phyloP scores from a whole-genome alignment of 2,329 filamentous ascomycete species.

The Cadophora gregata region DNA sequence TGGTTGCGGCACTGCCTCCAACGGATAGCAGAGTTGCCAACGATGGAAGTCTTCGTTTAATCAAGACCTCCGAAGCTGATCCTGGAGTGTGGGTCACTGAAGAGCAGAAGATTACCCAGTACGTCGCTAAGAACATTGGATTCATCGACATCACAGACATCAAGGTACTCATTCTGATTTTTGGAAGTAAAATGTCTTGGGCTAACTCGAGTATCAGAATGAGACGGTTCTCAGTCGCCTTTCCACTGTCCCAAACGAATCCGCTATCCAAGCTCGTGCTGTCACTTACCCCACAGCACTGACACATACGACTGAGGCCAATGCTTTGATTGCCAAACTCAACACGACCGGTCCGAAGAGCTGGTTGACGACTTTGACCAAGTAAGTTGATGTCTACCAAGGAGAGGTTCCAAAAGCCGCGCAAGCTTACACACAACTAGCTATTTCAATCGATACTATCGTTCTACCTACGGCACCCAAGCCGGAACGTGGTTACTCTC shows the following conservation, averaged over 20 bases:
- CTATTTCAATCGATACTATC: constrained; percentile 25
- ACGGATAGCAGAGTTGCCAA: constrained; percentile 6
- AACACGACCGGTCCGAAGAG: constrained; percentile 20
- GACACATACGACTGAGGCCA: constrained; percentile 24
- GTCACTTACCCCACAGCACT: constrained; percentile 26
- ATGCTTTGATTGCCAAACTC: constrained; percentile 21
- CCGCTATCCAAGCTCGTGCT: constrained; percentile 17
- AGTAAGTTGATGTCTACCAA: constrained; percentile 11
- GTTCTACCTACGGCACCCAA: constrained; percentile 22
- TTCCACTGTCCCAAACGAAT: constrained; percentile 11
- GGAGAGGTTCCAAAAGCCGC: too few relatives aligned
- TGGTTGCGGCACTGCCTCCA: constrained; percentile 8
- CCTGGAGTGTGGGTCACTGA: constrained; percentile 29
- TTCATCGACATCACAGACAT: constrained; percentile 32
- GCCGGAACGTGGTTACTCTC: constrained; percentile 24
- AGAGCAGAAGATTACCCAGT: constrained; percentile 28
- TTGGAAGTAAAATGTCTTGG: too few relatives aligned
- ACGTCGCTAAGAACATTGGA: constrained; percentile 29
- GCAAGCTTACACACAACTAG: constrained; percentile 2
- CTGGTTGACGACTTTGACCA: constrained; percentile 27
- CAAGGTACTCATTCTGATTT: constrained; percentile 5
- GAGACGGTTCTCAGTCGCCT: constrained; percentile 14
- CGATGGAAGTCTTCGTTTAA: constrained; percentile 22
- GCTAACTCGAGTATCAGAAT: not conserved
- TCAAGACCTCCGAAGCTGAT: constrained; percentile 30